Evolutionary conservation across 164 flowering plant genomes (phyloP), one percentile per base, ranked within the genome.

Genomic region (Platanus orientalis): DNA sequence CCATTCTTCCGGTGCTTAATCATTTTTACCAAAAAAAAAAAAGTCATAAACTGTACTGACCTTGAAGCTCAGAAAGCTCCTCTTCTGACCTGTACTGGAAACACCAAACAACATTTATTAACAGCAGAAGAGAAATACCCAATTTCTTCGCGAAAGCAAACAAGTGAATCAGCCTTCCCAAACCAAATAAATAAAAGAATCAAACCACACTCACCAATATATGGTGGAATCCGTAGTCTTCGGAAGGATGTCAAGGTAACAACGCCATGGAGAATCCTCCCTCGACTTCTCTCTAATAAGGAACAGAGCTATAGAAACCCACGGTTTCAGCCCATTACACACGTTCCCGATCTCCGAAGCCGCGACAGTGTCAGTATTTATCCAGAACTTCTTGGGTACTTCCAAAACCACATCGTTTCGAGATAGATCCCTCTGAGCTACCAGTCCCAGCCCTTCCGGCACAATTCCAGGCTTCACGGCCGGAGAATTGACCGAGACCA

Each of bases 11-110:
- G 2, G 24, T n/a, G 21, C 27, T 14, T 6, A 13, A 28, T 1
- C 26, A 57, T 45, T 11, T 60, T 36, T 3, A 16, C 20, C 24
- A 44, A 0, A 40, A 45, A 6, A 17, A 7, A 17, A 9, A 0
- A 45, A 60, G 34, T 20, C 21, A 29, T 34, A 47, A 10, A 30
- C 13, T 14, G 6, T 10, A 64, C 83, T 57, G 42, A 94, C 97
- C 97, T 85, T 85, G 85, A 69, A 91, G 67, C 78, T 91, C 92
- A 75, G 76, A 71, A 36, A 94, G 93, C 84, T 91, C 99, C 88
- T 87, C 90, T 71, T 89, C 96, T 77, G 97, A 91, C 97, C 99
- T 91, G 93, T 78, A 74, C 95, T 87, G 97, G 71, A 84, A 71
- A 62, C 73, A 80, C 65, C 73, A 81, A 78, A 59, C 55, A 65